Conservation (phyloP, 2,329 filamentous ascomycete species). For the Colletotrichum eleusines region DNA sequence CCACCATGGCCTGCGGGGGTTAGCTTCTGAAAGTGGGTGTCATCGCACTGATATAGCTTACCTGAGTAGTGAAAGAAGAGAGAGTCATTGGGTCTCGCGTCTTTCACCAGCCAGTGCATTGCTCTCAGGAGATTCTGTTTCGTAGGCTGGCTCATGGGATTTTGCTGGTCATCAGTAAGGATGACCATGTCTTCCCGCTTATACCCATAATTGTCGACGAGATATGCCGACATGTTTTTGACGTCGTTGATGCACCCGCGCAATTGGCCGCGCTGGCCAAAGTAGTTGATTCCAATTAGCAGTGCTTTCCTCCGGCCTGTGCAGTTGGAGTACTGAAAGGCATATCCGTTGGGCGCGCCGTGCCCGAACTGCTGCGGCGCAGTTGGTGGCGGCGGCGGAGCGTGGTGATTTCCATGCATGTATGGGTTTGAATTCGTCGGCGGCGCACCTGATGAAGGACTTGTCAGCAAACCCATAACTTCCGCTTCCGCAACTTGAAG, state of each 20-base stretch:
- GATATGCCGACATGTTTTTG: constrained; percentile 93
- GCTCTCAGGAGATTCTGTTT: constrained; percentile 95
- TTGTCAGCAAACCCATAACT: constrained; percentile 4
- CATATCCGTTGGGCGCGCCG: constrained; percentile 83
- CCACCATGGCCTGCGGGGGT: constrained; percentile 74
- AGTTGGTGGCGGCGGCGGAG: constrained; percentile 75
- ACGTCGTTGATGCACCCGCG: constrained; percentile 97
- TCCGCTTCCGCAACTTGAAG: background rate
- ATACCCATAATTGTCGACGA: constrained; percentile 91
- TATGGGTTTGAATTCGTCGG: constrained; percentile 65
- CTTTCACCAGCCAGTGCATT: constrained; percentile 98
- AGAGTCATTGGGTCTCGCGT: constrained; percentile 91
- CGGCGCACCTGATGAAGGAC: constrained; percentile 52
- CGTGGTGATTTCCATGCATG: constrained; percentile 67
- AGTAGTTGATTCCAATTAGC: constrained; percentile 96
- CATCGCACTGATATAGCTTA: constrained; percentile 54
- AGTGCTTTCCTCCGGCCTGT: constrained; percentile 90
- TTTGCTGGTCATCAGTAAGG: constrained; percentile 95
- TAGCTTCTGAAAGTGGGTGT: constrained; percentile 26
- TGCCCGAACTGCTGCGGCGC: constrained; percentile 80
- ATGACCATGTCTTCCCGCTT: constrained; percentile 97
- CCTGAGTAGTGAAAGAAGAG: constrained; percentile 98
- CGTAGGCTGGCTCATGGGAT: constrained; percentile 95
- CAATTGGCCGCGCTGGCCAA: constrained; percentile 89
- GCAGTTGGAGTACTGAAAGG: constrained; percentile 92